Conservation (phyloP, 495 filamentous ascomycete genomes). For the Hamigera avellanea region DNA sequence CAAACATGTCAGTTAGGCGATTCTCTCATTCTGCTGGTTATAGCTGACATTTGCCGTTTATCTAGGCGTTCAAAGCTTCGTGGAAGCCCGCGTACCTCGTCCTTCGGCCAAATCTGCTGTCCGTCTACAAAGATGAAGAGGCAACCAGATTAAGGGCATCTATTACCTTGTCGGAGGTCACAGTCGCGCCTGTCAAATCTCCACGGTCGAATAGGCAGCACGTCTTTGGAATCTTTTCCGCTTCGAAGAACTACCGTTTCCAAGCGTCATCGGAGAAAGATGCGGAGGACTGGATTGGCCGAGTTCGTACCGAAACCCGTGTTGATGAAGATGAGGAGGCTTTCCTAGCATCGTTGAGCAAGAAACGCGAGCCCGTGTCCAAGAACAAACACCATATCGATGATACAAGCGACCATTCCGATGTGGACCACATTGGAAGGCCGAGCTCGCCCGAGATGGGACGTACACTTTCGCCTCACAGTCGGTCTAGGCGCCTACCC, state of each 20-base stretch:
- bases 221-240: conserved; percentile 89
- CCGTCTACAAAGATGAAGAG: conserved; percentile 85
- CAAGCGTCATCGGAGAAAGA: conserved; percentile 62
- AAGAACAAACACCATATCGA: conserved; percentile 25
- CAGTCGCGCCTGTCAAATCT: conserved; percentile 77
- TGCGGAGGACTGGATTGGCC: conserved; percentile 75
- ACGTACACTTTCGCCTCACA: conserved; percentile 17
- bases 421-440: conserved; percentile 18
- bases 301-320: conserved; percentile 67
- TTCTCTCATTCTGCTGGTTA: background rate
- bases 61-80: conserved; percentile 29
- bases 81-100: conserved; percentile 91
- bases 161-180: conserved; percentile 78
- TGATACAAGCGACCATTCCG: conserved; percentile 37
- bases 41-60: conserved; percentile 2
- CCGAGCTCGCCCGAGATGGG: conserved; percentile 36
- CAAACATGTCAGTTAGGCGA: conserved; percentile 62
- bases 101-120: conserved; percentile 84
- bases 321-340: conserved; percentile 81
- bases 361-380: conserved; percentile 29
- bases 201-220: conserved; percentile 69
- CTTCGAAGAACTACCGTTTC: conserved; percentile 83
- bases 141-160: conserved; percentile 83
- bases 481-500: conserved; percentile 25
- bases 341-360: conserved; percentile 42